Percentiles rank a stretch among this genome's conserved stretches.
phyloP scores from a whole-genome alignment of 208 protist genomes.

The Trypanosoma vivax region DNA sequence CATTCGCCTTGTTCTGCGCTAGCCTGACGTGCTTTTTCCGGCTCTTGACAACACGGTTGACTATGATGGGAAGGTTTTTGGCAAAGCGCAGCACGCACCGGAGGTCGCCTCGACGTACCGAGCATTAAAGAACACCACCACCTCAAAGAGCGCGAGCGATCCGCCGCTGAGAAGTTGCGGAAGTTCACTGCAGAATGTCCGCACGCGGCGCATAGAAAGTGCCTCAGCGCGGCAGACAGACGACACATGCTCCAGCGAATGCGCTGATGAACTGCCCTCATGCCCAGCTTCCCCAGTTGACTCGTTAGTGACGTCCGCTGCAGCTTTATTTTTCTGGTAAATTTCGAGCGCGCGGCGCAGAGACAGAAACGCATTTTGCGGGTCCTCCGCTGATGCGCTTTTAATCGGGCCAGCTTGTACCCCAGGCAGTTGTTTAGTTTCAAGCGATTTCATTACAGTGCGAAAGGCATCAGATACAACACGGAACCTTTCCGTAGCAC shows the following conservation, averaged over 20 bases:
- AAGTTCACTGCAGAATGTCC: slow-evolving; percentile 58
- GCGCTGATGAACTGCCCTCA: slow-evolving; percentile 28
- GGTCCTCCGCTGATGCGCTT: slow-evolving; percentile 30
- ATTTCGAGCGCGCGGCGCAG: slow-evolving; percentile 50
- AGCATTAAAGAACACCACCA: slow-evolving; percentile 73
- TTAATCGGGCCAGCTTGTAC: neutral
- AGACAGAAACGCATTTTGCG: slow-evolving; percentile 41
- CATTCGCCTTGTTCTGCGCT: slow-evolving; percentile 24
- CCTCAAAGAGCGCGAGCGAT: slow-evolving; percentile 69
- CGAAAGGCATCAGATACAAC: slow-evolving; percentile 67
- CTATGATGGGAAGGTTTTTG: slow-evolving; percentile 73
- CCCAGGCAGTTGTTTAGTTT: slow-evolving; percentile 19
- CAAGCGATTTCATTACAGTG: slow-evolving; percentile 56
- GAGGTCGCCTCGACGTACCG: slow-evolving; percentile 65
- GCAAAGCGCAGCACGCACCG: slow-evolving; percentile 71
- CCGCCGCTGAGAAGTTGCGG: slow-evolving; percentile 60
- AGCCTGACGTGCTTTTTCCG: slow-evolving; percentile 42
- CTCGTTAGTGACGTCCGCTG: neutral
- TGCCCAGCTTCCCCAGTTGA: neutral
- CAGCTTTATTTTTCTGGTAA: slow-evolving; percentile 30
- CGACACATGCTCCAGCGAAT: slow-evolving; percentile 68
- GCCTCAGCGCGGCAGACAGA: slow-evolving; percentile 61
- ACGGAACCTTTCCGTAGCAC: slow-evolving; percentile 70
- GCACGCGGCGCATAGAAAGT: slow-evolving; percentile 53
- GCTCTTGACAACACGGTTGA: slow-evolving; percentile 68